Conservation (phyloP, 129 eudicot species). For the Chrysanthemum seticuspe region DNA sequence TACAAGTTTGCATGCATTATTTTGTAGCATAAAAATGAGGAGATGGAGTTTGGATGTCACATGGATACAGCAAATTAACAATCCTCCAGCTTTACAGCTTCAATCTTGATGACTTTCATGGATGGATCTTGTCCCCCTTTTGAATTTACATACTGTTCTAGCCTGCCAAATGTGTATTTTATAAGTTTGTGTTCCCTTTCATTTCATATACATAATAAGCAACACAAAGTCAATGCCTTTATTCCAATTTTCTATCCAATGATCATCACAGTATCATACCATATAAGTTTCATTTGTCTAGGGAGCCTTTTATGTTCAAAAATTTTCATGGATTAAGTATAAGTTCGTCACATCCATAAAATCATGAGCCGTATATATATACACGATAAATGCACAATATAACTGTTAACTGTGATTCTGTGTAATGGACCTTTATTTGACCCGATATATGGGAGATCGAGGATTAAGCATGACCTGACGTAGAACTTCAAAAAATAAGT, state of each 20-base stretch:
- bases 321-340: background rate
- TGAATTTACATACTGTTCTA: slow-evolving; percentile 35
- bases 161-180: slow-evolving; percentile 41
- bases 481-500: too few relatives aligned
- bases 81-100: slow-evolving; percentile 43
- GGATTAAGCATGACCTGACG: too few relatives aligned
- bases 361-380: too few relatives aligned
- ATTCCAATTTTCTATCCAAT: slow-evolving; percentile 15
- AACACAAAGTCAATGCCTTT: slow-evolving; percentile 25
- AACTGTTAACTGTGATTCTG: too few relatives aligned
- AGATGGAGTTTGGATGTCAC: slow-evolving; percentile 38
- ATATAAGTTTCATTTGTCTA: background rate
- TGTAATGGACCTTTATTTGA: too few relatives aligned
- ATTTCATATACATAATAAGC: slow-evolving; percentile 27
- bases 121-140: slow-evolving; percentile 44
- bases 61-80: slow-evolving; percentile 40
- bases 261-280: background rate
- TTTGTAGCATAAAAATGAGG: slow-evolving; percentile 16
- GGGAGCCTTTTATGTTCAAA: background rate
- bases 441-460: too few relatives aligned
- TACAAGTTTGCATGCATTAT: slow-evolving; percentile 28
- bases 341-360: background rate
- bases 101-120: slow-evolving; percentile 42
- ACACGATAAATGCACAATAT: too few relatives aligned
- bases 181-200: slow-evolving; percentile 26